These are phyloP conservation scores for Stentor roeselii DNA, from an alignment of 73 alveolate species.

Conservation along the genomic window DNA sequence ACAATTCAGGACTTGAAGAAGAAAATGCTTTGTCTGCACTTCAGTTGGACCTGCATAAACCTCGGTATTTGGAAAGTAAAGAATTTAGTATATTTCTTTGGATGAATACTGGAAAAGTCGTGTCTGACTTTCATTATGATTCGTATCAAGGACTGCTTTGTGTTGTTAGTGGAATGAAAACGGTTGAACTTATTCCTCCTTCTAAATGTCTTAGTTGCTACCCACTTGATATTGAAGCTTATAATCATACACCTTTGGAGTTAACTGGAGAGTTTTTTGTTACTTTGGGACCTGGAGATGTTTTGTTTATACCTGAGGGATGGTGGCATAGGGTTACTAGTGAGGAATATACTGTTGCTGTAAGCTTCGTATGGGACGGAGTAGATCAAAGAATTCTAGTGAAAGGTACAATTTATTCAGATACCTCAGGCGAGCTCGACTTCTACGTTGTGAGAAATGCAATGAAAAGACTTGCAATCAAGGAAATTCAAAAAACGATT, in stretches of 20 bases:
- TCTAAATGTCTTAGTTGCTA: not conserved
- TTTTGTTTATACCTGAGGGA: slow-evolving; percentile 31
- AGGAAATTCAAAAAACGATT: not conserved
- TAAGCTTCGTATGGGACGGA: slow-evolving; percentile 18
- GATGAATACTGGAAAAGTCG: not conserved
- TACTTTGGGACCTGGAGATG: slow-evolving; percentile 8
- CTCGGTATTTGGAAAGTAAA: not conserved
- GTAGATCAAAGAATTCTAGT: not conserved
- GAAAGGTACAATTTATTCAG: not conserved
- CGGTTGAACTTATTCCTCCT: slow-evolving; percentile 12
- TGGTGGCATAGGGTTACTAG: slow-evolving; percentile 25
- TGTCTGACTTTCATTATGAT: slow-evolving; percentile 15
- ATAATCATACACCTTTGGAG: not conserved
- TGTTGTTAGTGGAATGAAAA: slow-evolving; percentile 9
- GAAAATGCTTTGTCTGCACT: slow-evolving; percentile 7
- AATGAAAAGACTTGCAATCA: not conserved
- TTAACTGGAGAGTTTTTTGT: not conserved
- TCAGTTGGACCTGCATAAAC: not conserved
- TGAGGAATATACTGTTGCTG: not conserved
- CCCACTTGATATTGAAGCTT: not conserved
- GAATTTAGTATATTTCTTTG: not conserved
- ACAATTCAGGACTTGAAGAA: not conserved
- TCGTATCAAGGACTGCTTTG: slow-evolving; percentile 16
- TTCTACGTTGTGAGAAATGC: not conserved
- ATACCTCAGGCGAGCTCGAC: not conserved